Evolutionary conservation across 441 rosid species (phyloP), one percentile per base, ranked within the genome.

Genomic region (Hura crepitans): DNA sequence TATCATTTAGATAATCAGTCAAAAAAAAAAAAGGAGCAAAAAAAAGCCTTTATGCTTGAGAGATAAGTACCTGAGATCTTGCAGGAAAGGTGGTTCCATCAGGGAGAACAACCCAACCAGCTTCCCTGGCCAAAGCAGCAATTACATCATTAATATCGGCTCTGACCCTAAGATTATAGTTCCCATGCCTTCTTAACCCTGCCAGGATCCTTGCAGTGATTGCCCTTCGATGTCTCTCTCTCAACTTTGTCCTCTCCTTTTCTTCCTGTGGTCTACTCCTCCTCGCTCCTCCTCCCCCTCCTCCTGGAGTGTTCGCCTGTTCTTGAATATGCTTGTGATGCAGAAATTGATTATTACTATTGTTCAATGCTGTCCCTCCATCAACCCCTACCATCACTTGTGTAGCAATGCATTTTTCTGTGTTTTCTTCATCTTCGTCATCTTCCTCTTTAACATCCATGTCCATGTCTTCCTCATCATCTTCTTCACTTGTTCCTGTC

Each of bases 81-180:
- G 97, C 89, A 62, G 98, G 99, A 74, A 89, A 93, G 63, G 97
- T 93, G 49, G 99, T 96, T 80, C 99, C 99, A 87, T 96, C 99
- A 35, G 99, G 98, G 73, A 96, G 96, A 81, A 96, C 99, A 76
- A 93, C 96, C 99, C 99, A 93, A 30, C 98, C 98, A 81, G 98
- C 98, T 85, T 96, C 99, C 81, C 97, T 91, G 10, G 99, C 99
- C 81, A 96, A 82, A 78, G 99, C 99, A 39, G 97, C 96, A 66
- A 96, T 96, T 62, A 96, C 99, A 77, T 96, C 99, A 70, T 96
- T 96, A 31, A 93, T 96, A 84, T 96, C 99, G 72, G 99, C 99
- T 81, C 99, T 91, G 57, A 96, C 98, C 80, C 98, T 87, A 22
- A 96, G 91, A 81, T 96, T 96, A 85, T 96, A 96, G 75, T 96